These are phyloP conservation scores for Quercus wislizeni DNA, from an alignment of 306 rosid species.

Conservation along the genomic window DNA sequence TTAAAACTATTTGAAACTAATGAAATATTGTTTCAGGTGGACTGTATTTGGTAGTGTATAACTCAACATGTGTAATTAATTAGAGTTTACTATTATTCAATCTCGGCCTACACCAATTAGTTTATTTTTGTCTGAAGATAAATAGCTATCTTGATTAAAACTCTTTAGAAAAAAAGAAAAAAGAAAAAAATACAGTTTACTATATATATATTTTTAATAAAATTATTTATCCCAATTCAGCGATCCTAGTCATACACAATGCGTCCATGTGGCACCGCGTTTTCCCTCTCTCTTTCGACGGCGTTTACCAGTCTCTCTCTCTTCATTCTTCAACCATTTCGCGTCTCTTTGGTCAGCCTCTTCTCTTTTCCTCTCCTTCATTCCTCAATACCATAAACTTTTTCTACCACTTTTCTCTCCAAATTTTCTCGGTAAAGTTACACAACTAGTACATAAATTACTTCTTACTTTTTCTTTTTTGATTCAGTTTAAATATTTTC, in stretches of 20 bases:
- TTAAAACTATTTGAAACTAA: accelerated
- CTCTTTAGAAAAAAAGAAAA: neutral
- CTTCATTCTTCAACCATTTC: neutral
- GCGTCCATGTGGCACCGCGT: slow-evolving; percentile 75
- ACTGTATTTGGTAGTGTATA: too few relatives aligned
- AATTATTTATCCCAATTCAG: neutral
- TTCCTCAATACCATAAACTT: neutral
- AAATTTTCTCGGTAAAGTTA: neutral
- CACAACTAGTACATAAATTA: neutral
- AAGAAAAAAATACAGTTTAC: neutral
- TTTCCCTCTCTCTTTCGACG: slow-evolving; percentile 32
- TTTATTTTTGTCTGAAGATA: accelerated
- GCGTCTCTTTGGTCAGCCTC: slow-evolving; percentile 1
- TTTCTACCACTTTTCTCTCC: neutral
- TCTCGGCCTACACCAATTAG: accelerated
- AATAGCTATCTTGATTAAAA: too few relatives aligned
- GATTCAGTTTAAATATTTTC: neutral
- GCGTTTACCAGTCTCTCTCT: slow-evolving; percentile 62
- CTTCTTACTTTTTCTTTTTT: neutral
- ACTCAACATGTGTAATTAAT: accelerated
- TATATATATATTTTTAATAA: too few relatives aligned
- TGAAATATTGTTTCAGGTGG: too few relatives aligned
- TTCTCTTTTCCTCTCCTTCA: neutral
- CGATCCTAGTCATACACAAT: neutral
- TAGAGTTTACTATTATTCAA: too few relatives aligned